A percentile compares a stretch with the other conserved stretches of the same genome.
phyloP scores from a whole-genome alignment of 495 filamentous ascomycete genomes.

The Hypoxylon crocopeplum region DNA sequence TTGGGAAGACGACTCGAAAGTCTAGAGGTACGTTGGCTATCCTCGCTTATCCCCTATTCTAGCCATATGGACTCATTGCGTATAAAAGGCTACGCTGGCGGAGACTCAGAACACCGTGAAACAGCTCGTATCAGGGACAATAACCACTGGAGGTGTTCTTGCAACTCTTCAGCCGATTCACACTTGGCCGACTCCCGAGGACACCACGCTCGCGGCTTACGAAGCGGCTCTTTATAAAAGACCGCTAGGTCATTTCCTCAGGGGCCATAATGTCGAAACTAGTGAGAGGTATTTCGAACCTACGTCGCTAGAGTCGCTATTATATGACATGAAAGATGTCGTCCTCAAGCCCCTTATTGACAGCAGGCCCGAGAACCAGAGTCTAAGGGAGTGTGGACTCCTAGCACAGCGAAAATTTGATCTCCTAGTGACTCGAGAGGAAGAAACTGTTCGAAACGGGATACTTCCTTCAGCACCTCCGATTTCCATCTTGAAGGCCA shows the following conservation, averaged over 20 bases:
- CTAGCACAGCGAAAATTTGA: slow-evolving; percentile 16
- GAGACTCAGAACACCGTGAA: slow-evolving; percentile 25
- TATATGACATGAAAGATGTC: slow-evolving; percentile 13
- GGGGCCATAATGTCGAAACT: not conserved
- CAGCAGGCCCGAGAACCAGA: not conserved
- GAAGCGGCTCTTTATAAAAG: slow-evolving; percentile 12
- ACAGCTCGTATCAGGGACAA: slow-evolving; percentile 5
- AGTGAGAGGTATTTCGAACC: slow-evolving; percentile 19
- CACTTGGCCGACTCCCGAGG: slow-evolving; percentile 20
- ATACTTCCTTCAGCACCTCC: slow-evolving; percentile 20
- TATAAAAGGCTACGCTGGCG: slow-evolving; percentile 8
- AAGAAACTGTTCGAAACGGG: slow-evolving; percentile 1
- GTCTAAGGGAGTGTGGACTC: slow-evolving; percentile 8
- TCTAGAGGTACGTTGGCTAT: slow-evolving; percentile 12
- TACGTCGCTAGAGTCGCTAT: slow-evolving; percentile 15
- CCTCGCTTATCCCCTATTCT: not conserved
- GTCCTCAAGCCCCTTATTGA: slow-evolving; percentile 12
- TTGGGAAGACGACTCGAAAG: slow-evolving; percentile 18
- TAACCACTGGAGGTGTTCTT: not conserved
- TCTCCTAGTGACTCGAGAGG: slow-evolving; percentile 3
- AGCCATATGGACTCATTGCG: not conserved
- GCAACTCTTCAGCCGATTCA: not conserved
- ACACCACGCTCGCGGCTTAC: not conserved
- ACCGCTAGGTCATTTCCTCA: slow-evolving; percentile 22
- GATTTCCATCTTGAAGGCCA: slow-evolving; percentile 21